Percentiles rank a stretch among this genome's conserved stretches.
Evolutionary conservation across 768 basidiomycete genomes (phyloP).

Genomic region (Hygrocybe punicea): DNA sequence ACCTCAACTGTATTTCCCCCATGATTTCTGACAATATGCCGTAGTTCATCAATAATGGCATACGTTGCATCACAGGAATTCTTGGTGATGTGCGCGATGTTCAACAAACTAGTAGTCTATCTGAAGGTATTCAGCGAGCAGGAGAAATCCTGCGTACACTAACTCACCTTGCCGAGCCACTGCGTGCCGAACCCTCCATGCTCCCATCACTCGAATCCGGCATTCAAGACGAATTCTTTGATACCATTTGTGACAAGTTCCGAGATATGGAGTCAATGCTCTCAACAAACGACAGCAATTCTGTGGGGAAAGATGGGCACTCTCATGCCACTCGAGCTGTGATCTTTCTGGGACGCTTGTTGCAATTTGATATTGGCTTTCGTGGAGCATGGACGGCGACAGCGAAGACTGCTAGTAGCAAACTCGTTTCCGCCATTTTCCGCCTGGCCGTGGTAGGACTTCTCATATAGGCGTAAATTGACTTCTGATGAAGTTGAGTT

Average conservation of each 20-base stretch:
- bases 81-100: conserved; percentile 37
- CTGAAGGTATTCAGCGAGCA: conserved; percentile 48
- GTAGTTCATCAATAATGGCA: conserved; percentile 74
- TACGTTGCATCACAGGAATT: conserved; percentile 60
- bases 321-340: conserved; percentile 39
- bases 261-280: conserved; percentile 38
- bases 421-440: conserved; percentile 45
- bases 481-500: conserved; percentile 1
- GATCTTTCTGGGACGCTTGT: conserved; percentile 58
- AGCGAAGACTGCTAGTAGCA: conserved; percentile 45
- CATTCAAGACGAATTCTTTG: conserved; percentile 58
- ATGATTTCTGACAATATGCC: background rate
- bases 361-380: conserved; percentile 74
- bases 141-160: conserved; percentile 70
- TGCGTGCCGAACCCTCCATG: conserved; percentile 44
- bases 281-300: conserved; percentile 13
- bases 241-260: conserved; percentile 47
- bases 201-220: conserved; percentile 50
- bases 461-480: conserved; percentile 7
- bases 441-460: conserved; percentile 50
- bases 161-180: conserved; percentile 63
- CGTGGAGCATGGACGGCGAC: conserved; percentile 52
- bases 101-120: conserved; percentile 26
- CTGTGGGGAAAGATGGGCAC: conserved; percentile 12
- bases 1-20: background rate